phyloP scores from a whole-genome alignment of 768 basidiomycete species.

The Dacryopinax primogenitus region DNA sequence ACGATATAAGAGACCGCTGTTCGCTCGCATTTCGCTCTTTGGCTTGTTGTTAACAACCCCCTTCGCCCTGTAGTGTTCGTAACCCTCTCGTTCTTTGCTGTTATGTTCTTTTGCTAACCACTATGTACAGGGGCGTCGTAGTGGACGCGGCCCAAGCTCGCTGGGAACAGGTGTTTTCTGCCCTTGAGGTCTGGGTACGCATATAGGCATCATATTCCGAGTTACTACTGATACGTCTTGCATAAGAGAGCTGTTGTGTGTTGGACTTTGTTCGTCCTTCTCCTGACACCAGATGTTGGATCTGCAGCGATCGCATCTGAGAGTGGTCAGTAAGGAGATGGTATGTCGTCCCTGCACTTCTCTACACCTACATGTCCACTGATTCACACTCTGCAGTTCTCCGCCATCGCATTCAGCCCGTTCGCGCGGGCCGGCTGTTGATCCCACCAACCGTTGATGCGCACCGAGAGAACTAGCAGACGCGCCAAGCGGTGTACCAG shows the following conservation, averaged over 20 bases:
- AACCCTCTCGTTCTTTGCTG: neutral
- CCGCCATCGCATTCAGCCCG: neutral
- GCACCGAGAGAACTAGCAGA: neutral
- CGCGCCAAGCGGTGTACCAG: neutral
- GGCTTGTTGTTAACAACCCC: neutral
- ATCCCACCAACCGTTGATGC: neutral
- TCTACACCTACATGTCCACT: neutral
- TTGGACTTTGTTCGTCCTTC: neutral
- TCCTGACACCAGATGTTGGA: neutral
- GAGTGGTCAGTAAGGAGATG: neutral
- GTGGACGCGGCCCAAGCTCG: constrained; percentile 5
- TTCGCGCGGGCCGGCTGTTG: neutral
- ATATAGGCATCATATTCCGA: neutral
- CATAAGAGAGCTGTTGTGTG: neutral
- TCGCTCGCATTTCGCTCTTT: too few relatives aligned
- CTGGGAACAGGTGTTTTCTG: neutral
- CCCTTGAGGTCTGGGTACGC: neutral
- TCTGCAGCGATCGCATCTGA: neutral
- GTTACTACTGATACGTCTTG: neutral
- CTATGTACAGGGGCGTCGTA: neutral
- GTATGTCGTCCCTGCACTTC: neutral
- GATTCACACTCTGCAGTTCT: neutral
- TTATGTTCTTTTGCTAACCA: neutral
- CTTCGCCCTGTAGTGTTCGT: neutral
- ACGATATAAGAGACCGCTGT: too few relatives aligned